These are phyloP conservation scores for Ceratobasidium papillatum DNA, from an alignment of 1,284 basidiomycete genomes.

Conservation along the genomic window DNA sequence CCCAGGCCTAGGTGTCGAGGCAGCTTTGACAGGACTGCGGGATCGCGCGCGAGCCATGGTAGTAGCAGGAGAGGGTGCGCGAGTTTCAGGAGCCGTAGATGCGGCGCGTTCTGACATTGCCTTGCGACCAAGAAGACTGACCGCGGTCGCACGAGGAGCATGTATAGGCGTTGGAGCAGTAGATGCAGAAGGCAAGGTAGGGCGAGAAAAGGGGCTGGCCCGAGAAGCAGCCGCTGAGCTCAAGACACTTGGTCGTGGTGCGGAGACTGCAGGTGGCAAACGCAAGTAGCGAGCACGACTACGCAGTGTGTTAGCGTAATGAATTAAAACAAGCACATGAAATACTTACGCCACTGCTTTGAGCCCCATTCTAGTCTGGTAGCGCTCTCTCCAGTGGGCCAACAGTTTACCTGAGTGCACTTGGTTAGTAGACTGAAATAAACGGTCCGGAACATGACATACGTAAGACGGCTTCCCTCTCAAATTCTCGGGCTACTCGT, in stretches of 20 bases:
- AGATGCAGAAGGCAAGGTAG: conserved; percentile 1
- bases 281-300: conserved; percentile 75
- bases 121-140: conserved; percentile 32
- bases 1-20: neutral
- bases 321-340: conserved; percentile 8
- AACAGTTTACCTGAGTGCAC: conserved; percentile 62
- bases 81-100: conserved; percentile 23
- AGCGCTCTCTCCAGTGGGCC: conserved; percentile 69
- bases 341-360: conserved; percentile 80
- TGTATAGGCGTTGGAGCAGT: neutral
- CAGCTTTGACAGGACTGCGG: conserved; percentile 21
- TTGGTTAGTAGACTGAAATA: conserved; percentile 41
- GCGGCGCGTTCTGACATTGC: conserved; percentile 20
- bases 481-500: conserved; percentile 68
- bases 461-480: conserved; percentile 67
- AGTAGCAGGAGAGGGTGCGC: conserved; percentile 8
- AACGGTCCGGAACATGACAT: conserved; percentile 50
- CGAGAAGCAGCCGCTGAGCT: conserved; percentile 32
- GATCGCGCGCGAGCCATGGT: conserved; percentile 21
- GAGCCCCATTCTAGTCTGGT: conserved; percentile 72
- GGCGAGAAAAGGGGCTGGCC: neutral
- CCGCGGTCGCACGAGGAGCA: conserved; percentile 11
- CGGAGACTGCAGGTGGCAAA: conserved; percentile 56
- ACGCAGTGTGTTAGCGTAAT: conserved; percentile 39
- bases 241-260: conserved; percentile 28